A percentile compares a stretch with the other conserved stretches of the same genome.
These are phyloP conservation scores for Venturia aucupariae DNA, from an alignment of 2,329 filamentous ascomycete genomes.

Conservation along the genomic window DNA sequence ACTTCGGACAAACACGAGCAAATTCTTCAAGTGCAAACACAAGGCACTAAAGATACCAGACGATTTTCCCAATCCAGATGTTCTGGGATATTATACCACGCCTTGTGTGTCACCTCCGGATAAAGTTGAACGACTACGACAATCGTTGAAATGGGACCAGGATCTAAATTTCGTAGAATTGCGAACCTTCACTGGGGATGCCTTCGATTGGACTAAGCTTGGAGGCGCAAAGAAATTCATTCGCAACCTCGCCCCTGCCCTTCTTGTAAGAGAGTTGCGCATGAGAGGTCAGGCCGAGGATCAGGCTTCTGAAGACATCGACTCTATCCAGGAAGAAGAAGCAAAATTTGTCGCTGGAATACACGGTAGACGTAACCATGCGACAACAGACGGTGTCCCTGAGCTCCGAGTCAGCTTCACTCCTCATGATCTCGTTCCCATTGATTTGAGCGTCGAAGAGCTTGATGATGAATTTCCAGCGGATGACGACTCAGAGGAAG, in stretches of 20 bases:
- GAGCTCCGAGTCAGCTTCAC: slow-evolving; percentile 74
- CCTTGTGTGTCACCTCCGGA: slow-evolving; percentile 64
- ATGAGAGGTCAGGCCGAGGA: slow-evolving; percentile 23
- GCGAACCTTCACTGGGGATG: slow-evolving; percentile 64
- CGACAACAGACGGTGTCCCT: slow-evolving; percentile 61
- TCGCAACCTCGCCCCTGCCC: slow-evolving; percentile 64
- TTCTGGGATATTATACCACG: slow-evolving; percentile 79
- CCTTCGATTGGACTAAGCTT: slow-evolving; percentile 77
- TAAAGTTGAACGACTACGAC: slow-evolving; percentile 46
- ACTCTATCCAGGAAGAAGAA: slow-evolving; percentile 38
- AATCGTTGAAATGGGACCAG: slow-evolving; percentile 50
- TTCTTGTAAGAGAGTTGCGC: slow-evolving; percentile 55
- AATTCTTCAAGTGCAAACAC: slow-evolving; percentile 69
- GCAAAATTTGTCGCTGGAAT: slow-evolving; percentile 54
- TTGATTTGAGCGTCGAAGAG: slow-evolving; percentile 66
- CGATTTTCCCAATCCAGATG: slow-evolving; percentile 67
- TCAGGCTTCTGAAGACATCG: slow-evolving; percentile 23
- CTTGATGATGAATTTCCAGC: slow-evolving; percentile 55
- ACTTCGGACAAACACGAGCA: slow-evolving; percentile 72
- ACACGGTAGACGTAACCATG: slow-evolving; percentile 58
- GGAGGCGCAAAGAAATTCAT: slow-evolving; percentile 79
- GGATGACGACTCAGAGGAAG: slow-evolving; percentile 27
- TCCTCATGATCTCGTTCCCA: slow-evolving; percentile 65
- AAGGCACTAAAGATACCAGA: slow-evolving; percentile 66
- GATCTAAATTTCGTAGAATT: slow-evolving; percentile 58